Conservation (phyloP, 1,139 yeast species). For the Hansenula anomala region DNA sequence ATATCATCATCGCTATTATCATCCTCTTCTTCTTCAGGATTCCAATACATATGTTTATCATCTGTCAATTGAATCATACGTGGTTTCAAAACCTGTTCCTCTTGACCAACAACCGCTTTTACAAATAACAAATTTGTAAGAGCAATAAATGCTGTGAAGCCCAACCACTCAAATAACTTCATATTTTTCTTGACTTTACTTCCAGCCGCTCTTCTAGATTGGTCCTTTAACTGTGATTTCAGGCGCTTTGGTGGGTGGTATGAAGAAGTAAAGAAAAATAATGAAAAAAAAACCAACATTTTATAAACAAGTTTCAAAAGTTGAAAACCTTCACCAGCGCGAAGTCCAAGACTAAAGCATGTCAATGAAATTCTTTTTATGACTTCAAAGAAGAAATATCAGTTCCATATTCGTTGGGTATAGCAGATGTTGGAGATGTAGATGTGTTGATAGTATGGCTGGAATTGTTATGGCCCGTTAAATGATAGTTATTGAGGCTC, state of each 20-base stretch:
- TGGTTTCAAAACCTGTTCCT: slow-evolving; percentile 1
- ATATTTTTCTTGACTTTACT: too few relatives aligned
- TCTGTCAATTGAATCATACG: background rate
- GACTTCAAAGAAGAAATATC: slow-evolving; percentile 5
- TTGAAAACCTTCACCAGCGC: too few relatives aligned
- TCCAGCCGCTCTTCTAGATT: too few relatives aligned
- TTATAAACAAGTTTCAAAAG: too few relatives aligned
- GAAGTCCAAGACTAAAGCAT: too few relatives aligned
- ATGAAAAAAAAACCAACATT: too few relatives aligned
- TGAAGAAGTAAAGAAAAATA: too few relatives aligned
- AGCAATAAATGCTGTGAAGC: background rate
- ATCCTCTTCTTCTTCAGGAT: slow-evolving; percentile 14
- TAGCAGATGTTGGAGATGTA: slow-evolving; percentile 11
- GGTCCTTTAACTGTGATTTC: too few relatives aligned
- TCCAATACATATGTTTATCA: slow-evolving; percentile 17
- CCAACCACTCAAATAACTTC: background rate
- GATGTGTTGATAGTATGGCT: slow-evolving; percentile 8
- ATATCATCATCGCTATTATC: slow-evolving; percentile 14
- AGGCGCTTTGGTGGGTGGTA: too few relatives aligned
- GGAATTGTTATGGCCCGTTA: slow-evolving; percentile 2
- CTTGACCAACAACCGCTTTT: background rate
- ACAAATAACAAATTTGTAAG: background rate
- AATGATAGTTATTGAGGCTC: slow-evolving; percentile 1
- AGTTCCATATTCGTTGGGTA: slow-evolving; percentile 9
- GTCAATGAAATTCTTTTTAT: too few relatives aligned